phyloP scores from a whole-genome alignment of 306 rosid species.

The Lupinus albus region DNA sequence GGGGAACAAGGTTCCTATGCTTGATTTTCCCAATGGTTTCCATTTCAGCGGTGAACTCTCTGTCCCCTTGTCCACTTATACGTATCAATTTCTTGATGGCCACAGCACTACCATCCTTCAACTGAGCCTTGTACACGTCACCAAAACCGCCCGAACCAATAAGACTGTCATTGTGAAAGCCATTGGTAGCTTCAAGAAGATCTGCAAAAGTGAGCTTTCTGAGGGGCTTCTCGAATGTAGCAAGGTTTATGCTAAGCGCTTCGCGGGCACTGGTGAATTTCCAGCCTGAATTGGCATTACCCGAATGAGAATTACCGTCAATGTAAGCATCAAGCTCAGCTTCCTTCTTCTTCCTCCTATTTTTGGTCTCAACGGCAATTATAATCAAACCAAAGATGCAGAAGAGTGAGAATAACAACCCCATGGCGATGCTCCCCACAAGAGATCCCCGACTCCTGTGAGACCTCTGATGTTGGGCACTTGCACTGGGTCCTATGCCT shows the following conservation, averaged over 20 bases:
- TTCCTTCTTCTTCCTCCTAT: constrained; percentile 82
- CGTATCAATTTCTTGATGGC: constrained; percentile 93
- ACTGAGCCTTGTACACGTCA: constrained; percentile 87
- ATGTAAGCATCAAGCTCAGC: constrained; percentile 60
- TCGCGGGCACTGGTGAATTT: constrained; percentile 72
- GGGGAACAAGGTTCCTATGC: constrained; percentile 91
- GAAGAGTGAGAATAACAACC: constrained; percentile 76
- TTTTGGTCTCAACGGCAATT: constrained; percentile 67
- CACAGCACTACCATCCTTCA: constrained; percentile 86
- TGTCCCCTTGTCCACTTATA: constrained; percentile 93
- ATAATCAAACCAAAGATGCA: constrained; percentile 79
- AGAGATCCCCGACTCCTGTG: constrained; percentile 73
- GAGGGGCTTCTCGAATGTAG: constrained; percentile 88
- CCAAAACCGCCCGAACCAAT: constrained; percentile 92
- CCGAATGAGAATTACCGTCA: constrained; percentile 67
- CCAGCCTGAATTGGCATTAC: constrained; percentile 62
- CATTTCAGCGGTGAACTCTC: constrained; percentile 98
- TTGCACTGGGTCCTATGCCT: constrained; percentile 13
- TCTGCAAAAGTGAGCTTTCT: constrained; percentile 86
- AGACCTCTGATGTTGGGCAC: constrained; percentile 56
- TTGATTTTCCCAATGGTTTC: constrained; percentile 98
- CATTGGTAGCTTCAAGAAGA: constrained; percentile 86
- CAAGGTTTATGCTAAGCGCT: constrained; percentile 87
- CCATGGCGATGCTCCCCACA: constrained; percentile 89
- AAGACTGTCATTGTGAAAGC: constrained; percentile 81